Conservation (phyloP, 371 early-diverging fungal species). For the Mucor piriformis region DNA sequence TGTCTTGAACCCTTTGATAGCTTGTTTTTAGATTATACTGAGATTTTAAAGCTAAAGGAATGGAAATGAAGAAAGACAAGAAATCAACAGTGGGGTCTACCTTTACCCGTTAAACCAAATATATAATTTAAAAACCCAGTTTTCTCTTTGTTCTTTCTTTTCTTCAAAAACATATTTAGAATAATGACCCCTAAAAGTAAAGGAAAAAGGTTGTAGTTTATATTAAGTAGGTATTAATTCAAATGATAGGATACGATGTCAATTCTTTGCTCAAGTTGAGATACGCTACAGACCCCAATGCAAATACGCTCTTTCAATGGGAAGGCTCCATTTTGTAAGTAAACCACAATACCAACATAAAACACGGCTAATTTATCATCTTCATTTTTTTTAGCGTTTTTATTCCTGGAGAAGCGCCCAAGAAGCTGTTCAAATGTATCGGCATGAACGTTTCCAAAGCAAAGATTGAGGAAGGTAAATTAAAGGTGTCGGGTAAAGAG, state of each 20-base stretch:
- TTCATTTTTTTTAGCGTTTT: slow-evolving; percentile 25
- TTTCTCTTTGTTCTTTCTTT: background rate
- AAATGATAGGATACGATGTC: slow-evolving; percentile 4
- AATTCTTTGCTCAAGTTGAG: slow-evolving; percentile 12
- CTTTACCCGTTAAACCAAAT: too few relatives aligned
- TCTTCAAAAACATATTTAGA: background rate
- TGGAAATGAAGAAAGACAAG: too few relatives aligned
- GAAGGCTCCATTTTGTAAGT: slow-evolving; percentile 43
- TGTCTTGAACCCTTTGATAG: too few relatives aligned
- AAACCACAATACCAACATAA: background rate
- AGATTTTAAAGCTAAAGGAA: too few relatives aligned
- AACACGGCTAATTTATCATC: background rate
- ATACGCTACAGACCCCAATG: slow-evolving; percentile 26
- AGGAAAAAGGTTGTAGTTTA: background rate
- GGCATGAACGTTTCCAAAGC: slow-evolving; percentile 48
- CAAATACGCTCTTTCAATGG: slow-evolving; percentile 45
- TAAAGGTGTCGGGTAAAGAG: slow-evolving; percentile 30
- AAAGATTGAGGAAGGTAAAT: slow-evolving; percentile 26
- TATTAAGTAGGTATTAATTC: background rate
- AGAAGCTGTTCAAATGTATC: slow-evolving; percentile 34
- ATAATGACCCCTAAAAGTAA: background rate
- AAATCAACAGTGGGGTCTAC: too few relatives aligned
- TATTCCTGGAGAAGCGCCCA: slow-evolving; percentile 38
- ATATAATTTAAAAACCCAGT: background rate
- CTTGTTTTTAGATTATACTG: too few relatives aligned